A percentile compares a stretch with the other conserved stretches of the same genome.
Conservation (phyloP, 2,329 filamentous ascomycete genomes). For the Trichothecium sympodiale region DNA sequence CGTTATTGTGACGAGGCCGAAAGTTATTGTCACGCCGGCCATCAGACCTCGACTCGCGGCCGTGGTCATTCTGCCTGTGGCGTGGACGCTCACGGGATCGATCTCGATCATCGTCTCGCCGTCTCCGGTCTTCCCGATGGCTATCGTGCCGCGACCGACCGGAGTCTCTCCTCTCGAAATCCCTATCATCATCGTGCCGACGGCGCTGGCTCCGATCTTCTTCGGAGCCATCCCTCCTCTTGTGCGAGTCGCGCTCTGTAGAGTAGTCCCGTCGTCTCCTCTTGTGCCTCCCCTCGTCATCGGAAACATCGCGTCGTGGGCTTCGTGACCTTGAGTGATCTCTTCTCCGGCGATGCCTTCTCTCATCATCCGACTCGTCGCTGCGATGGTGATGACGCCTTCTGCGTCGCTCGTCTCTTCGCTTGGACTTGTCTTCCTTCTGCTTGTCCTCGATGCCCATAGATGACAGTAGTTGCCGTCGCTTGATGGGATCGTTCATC, state of each 20-base stretch:
- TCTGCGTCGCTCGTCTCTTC: slow-evolving; percentile 23
- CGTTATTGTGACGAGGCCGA: slow-evolving; percentile 5
- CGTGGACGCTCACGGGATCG: slow-evolving; percentile 5
- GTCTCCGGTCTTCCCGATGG: slow-evolving; percentile 9
- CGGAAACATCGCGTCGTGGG: slow-evolving; percentile 21
- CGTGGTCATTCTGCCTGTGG: slow-evolving; percentile 5
- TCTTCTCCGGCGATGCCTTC: slow-evolving; percentile 28
- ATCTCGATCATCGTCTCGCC: slow-evolving; percentile 11
- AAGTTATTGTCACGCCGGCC: not conserved
- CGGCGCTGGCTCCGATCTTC: not conserved
- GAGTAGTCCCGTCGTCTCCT: slow-evolving; percentile 14
- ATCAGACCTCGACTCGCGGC: slow-evolving; percentile 5
- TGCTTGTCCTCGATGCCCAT: slow-evolving; percentile 44
- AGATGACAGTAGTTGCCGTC: slow-evolving; percentile 54
- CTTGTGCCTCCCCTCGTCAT: slow-evolving; percentile 15
- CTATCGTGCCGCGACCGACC: not conserved
- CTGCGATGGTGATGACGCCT: slow-evolving; percentile 33
- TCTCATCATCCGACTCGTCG: slow-evolving; percentile 27
- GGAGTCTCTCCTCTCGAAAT: not conserved
- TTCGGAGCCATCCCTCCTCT: slow-evolving; percentile 10
- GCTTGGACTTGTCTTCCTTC: slow-evolving; percentile 20
- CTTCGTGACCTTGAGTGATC: slow-evolving; percentile 35
- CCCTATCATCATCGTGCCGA: slow-evolving; percentile 6
- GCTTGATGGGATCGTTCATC: slow-evolving; percentile 65
- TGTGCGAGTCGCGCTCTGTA: slow-evolving; percentile 11